phyloP scores from a whole-genome alignment of 2,329 filamentous ascomycete species.

The Alternaria dauci region DNA sequence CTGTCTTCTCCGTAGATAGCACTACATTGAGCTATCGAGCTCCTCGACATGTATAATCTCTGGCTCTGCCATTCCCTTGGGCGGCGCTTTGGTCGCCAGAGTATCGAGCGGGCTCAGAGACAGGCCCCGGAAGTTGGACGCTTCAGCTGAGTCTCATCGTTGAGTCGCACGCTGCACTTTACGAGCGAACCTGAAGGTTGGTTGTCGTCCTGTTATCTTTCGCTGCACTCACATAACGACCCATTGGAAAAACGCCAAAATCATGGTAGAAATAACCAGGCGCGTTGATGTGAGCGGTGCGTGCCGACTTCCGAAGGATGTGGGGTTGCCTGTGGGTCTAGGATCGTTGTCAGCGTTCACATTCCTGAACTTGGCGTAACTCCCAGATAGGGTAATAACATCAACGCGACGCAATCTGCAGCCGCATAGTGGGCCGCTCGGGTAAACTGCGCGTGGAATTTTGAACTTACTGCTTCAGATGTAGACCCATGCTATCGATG shows the following conservation, averaged over 20 bases:
- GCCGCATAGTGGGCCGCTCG: background rate
- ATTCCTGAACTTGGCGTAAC: slow-evolving; percentile 8
- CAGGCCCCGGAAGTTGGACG: background rate
- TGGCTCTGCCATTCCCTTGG: background rate
- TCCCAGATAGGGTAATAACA: background rate
- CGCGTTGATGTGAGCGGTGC: slow-evolving; percentile 12
- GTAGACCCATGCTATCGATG: slow-evolving; percentile 38
- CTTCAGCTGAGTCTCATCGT: background rate
- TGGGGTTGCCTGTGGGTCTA: slow-evolving; percentile 1
- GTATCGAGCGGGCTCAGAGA: background rate
- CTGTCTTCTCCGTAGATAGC: background rate
- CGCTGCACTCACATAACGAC: slow-evolving; percentile 15
- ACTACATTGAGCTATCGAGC: background rate
- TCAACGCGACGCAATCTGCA: background rate
- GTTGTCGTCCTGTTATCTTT: background rate
- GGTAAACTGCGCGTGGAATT: background rate
- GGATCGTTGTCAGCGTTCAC: slow-evolving; percentile 20
- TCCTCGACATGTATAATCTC: background rate
- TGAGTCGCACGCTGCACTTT: background rate
- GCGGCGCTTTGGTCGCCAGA: background rate
- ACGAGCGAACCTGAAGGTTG: background rate
- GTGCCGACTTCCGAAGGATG: slow-evolving; percentile 10
- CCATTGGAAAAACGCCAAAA: slow-evolving; percentile 24
- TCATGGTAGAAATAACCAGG: slow-evolving; percentile 9
- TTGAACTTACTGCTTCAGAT: slow-evolving; percentile 42